A percentile compares a stretch with the other conserved stretches of the same genome.
Conservation (phyloP, 2,329 filamentous ascomycete species). For the Plenodomus tracheiphilus region DNA sequence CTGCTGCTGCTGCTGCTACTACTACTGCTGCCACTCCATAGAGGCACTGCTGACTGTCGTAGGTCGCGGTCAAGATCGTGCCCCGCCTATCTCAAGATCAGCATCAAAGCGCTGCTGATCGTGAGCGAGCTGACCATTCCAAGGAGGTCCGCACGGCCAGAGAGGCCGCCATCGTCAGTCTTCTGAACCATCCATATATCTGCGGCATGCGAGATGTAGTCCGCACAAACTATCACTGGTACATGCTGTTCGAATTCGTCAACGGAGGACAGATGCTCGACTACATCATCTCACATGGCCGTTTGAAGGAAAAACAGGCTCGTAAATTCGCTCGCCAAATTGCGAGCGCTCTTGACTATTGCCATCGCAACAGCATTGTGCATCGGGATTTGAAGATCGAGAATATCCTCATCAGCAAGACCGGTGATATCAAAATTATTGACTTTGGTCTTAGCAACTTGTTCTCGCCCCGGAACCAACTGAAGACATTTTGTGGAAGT, state of each 20-base stretch:
- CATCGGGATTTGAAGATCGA: constrained; percentile 98
- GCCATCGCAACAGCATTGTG: constrained; percentile 96
- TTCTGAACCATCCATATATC: constrained; percentile 93
- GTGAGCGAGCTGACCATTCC: constrained; percentile 90
- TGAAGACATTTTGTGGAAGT: constrained; percentile 97
- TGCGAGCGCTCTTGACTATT: constrained; percentile 94
- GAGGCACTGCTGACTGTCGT: constrained; percentile 2
- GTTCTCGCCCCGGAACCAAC: constrained; percentile 79
- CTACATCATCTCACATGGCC: constrained; percentile 98
- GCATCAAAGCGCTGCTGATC: constrained; percentile 69
- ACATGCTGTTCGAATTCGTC: constrained; percentile 99
- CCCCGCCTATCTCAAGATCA: constrained; percentile 89
- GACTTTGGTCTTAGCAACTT: constrained; percentile 97
- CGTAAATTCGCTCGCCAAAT: constrained; percentile 98
- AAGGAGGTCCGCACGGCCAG: constrained; percentile 94
- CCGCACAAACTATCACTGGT: constrained; percentile 97
- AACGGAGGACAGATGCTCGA: constrained; percentile 99
- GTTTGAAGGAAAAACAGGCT: constrained; percentile 96
- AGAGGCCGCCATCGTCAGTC: constrained; percentile 93
- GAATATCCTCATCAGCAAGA: constrained; percentile 99
- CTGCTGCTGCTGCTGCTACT: no score
- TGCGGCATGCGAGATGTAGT: constrained; percentile 95
- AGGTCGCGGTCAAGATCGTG: constrained; percentile 98
- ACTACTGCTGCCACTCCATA: no score
- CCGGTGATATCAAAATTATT: constrained; percentile 98